Evolutionary conservation across 108 stramenopile genomes (phyloP), one percentile per base, ranked within the genome.

Genomic region (Pseudonitzschia multiseries): DNA sequence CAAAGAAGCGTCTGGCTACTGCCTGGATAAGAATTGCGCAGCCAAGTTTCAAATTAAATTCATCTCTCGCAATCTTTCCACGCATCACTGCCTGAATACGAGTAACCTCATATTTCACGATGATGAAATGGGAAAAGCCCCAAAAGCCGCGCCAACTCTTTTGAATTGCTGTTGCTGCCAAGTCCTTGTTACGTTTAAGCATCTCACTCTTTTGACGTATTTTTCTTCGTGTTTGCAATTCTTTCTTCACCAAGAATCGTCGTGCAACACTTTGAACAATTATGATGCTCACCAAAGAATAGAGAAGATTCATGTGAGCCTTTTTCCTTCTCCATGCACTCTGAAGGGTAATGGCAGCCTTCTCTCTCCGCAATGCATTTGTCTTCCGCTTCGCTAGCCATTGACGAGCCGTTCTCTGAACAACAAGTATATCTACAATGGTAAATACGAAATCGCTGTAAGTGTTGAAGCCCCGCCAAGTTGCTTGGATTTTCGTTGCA

Each of bases 11-110:
- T 20, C 93, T 81, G 8, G 78, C 69, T 14, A 70, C 69, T 13
- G 93, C 79, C 70, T 93, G 93, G 28, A 93, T 89, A 48, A 91
- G 78, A 32, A 86, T 85, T 54, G 83, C 80, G 52, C 88, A 89
- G 48, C 89, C 90, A 22, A 83, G 59, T 66, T 81, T 71, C n/a
- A 90, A 77, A 40, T 69, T 54, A 43, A 62, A 77, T 65, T 60
- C 60, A 33, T 78, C 70, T 29, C 88, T 72, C 32, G 83, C 85
- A 62, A 82, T 75, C 57, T 71, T 65, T 26, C 89, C 90, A 42
- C 93, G 82, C 20, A 84, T 75, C 21, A 86, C n/a, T 15, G 90
- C 85, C 72, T 94, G 93, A 57, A 93, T 74, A 28, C 84, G 85
- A 20, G 83, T 68, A 57, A 83, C 73, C 68, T 93, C 78, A 60